Evolutionary conservation across 2,329 filamentous ascomycete species (phyloP), one percentile per base, ranked within the genome.

Genomic region (Claviceps quebecensis): DNA sequence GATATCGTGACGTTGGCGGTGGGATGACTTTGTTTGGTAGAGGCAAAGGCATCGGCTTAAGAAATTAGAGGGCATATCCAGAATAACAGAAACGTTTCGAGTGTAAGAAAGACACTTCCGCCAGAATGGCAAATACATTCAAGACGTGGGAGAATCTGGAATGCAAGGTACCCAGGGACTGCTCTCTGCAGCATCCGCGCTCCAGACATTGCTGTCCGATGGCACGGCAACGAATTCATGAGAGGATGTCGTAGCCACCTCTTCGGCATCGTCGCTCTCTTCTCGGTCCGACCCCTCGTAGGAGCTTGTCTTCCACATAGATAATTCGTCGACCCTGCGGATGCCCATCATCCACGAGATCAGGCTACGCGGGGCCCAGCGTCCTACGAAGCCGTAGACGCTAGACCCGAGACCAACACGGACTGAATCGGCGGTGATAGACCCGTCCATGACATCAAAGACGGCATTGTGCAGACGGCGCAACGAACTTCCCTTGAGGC

Each of bases 341-440:
- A 90, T 78, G 11, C 89, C 89, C 79, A 97, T 84, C 86, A 97
- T 95, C 86, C 87, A 93, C 1, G 82, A 83, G n/a, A 97, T 84
- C 16, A 96, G 64, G 2, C 81, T 76, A 19, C 79, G 75, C 1
- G 93, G 91, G 23, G 86, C 76, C 78, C 84, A 91, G 40, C 79
- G 77, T 5, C 90, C 93, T 7, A 97, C 84, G 34, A 96, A 75
- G 40, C 87, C 86, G 66, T 97, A 97, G 0, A 89, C 74, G 52
- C 84, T 75, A 48, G 88, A 87, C 6, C 93, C 93, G 49, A 89
- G 80, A 1, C 93, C 93, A 16, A 96, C 84, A 53, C 87, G 83
- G 56, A 91, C 78, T 1, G 86, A 78, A 38, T 78, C 72, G 46
- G 72, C 73, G 26, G 75, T 77, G 57, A 77, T 72, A 17, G 74